A percentile compares a stretch with the other conserved stretches of the same genome.
Evolutionary conservation across 257 asterid species (phyloP).

Genomic region (Ocimum tenuiflorum): DNA sequence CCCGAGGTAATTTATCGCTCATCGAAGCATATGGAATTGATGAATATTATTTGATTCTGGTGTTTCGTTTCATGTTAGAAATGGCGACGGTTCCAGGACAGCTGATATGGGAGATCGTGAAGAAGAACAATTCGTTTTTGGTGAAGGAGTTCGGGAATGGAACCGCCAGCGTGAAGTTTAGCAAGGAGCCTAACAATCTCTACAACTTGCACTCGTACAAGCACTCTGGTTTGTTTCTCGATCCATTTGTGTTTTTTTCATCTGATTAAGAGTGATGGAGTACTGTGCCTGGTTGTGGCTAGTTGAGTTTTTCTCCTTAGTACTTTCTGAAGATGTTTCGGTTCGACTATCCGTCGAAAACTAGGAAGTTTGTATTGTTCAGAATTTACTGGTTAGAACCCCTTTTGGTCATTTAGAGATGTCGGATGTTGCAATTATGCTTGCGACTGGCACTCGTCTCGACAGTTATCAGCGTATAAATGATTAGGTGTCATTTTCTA

Average conservation of each 20-base stretch:
- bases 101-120: conserved; percentile 94
- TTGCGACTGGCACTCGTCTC: no score
- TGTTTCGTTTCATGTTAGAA: conserved; percentile 15
- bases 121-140: conserved; percentile 69
- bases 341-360: background rate
- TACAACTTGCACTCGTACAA: conserved; percentile 81
- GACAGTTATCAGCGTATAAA: background rate
- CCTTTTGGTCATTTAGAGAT: background rate
- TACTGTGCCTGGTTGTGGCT: background rate
- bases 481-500: background rate
- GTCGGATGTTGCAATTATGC: background rate
- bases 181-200: conserved; percentile 90
- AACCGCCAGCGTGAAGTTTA: conserved; percentile 61
- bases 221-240: conserved; percentile 62
- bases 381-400: background rate
- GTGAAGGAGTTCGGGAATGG: conserved; percentile 75
- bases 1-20: conserved; percentile 19
- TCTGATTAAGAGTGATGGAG: background rate
- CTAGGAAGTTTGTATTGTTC: background rate
- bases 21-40: background rate
- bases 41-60: background rate
- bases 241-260: background rate
- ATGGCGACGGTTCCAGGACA: conserved; percentile 90
- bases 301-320: background rate
- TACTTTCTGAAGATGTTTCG: background rate